These are phyloP conservation scores for Geopyxis carbonaria DNA, from an alignment of 495 filamentous ascomycete species.

Conservation along the genomic window DNA sequence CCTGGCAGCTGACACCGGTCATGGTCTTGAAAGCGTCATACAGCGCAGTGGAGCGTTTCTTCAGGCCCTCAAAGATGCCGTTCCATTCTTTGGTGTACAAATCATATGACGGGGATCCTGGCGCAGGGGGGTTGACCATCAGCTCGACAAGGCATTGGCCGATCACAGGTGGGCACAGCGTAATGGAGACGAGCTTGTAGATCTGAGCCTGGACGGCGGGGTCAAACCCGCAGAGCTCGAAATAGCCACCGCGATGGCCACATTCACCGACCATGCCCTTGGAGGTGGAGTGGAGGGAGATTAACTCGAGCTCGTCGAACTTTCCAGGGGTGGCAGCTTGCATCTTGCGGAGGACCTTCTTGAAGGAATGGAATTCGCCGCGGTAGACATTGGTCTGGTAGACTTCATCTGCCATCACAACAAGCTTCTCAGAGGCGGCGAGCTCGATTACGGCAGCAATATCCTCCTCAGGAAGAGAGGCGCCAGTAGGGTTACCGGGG, in stretches of 20 bases:
- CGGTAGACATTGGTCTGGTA: slow-evolving; percentile 98
- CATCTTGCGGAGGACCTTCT: slow-evolving; percentile 66
- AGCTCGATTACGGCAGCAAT: slow-evolving; percentile 67
- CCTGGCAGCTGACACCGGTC: slow-evolving; percentile 84
- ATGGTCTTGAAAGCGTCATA: slow-evolving; percentile 81
- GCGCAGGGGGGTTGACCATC: slow-evolving; percentile 84
- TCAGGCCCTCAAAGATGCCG: slow-evolving; percentile 46
- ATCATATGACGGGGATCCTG: slow-evolving; percentile 62
- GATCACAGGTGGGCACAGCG: slow-evolving; percentile 83
- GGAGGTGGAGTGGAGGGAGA: slow-evolving; percentile 66
- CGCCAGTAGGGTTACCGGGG: slow-evolving; percentile 92
- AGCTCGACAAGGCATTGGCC: slow-evolving; percentile 91
- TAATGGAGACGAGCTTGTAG: slow-evolving; percentile 96
- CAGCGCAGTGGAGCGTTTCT: slow-evolving; percentile 61
- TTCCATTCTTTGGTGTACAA: slow-evolving; percentile 74
- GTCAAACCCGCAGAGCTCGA: slow-evolving; percentile 83
- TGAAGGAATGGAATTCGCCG: slow-evolving; percentile 88
- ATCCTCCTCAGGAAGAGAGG: slow-evolving; percentile 58
- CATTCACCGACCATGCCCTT: slow-evolving; percentile 99
- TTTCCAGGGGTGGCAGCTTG: slow-evolving; percentile 55
- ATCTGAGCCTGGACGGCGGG: slow-evolving; percentile 74
- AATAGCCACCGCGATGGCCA: slow-evolving; percentile 92
- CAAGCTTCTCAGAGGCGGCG: slow-evolving; percentile 69
- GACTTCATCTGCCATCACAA: slow-evolving; percentile 88
- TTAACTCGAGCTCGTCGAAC: slow-evolving; percentile 76